Evolutionary conservation across 805 yeast species (phyloP), one percentile per base, ranked within the genome.

Genomic region (Candida pini): DNA sequence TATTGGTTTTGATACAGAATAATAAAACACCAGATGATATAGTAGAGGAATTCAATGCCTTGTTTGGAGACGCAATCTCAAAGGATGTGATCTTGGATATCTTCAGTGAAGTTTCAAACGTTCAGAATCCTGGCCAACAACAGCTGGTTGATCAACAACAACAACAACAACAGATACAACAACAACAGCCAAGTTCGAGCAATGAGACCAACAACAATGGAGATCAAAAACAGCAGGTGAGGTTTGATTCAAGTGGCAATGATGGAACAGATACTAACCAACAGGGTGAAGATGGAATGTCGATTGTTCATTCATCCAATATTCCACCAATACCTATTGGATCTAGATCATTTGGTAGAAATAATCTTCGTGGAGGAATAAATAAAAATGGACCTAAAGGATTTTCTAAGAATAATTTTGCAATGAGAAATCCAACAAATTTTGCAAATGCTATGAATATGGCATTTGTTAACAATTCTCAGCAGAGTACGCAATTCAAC

Each of bases 1-100:
- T 83, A 37, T 69, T 78, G n/a, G 70, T 81, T 28, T 63, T 83
- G 55, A 79, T 83, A 41, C 78, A 80, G 10, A 81, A 80, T 45
- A 78, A 80, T 47, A 76, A 80, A 49, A 62, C 76, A 5, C 71
- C 80, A 9, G 68, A 64, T 13, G 82, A 78, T 34, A 78, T 82
- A 23, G 68, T 71, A 14, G 60, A 59, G 14, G 92, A 83, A 50
- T 66, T 84, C 20, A 63, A 73, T 23, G 71, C 74, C 28, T 61
- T 82, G 33, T 76, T 81, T 41, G 81, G 80, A 35, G 70, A 73
- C 26, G 74, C 73, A 6, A 73, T 81, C n/a, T 69, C 77, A 39
- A 68, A 64, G 30, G 64, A 58, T 9, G 80, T 82, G 38, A 69
- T 82, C 12, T 69, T 71, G 34, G 63, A 69, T 17, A 72, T 82